Evolutionary conservation across 1,139 yeast species (phyloP), one percentile per base, ranked within the genome.

Genomic region (Debaryomycetaceae sp.): DNA sequence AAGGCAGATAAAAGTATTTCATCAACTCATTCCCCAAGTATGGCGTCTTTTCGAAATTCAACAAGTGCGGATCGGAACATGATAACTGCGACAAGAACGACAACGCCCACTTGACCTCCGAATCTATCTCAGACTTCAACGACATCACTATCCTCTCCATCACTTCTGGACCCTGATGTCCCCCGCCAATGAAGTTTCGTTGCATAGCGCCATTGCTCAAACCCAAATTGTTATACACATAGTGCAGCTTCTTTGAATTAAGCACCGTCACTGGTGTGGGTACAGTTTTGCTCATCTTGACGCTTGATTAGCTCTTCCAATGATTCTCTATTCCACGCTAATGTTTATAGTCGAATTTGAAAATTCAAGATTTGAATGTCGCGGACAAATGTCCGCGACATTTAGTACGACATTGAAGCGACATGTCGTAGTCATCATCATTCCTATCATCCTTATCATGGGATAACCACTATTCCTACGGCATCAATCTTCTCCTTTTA

Each of bases 91-190:
- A 76, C 49, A 85, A 67, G 6, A 84, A 75, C 36, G 75, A 70
- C 41, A 86, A 63, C 1, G 90, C 86, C 83, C 89, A 85, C 50
- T 76, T 78, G 34, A 82, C 69, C 57, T 87, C 95, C 17, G 72
- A 66, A 34, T 68, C 74, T 27, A 86, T 63, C 1, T 83, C 85
- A 5, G 83, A 76, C 51, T 73, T 73, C 49, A 87, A 76, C 2
- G 90, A 78, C 81, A 87, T 76, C 42, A 72, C 68, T 41, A 87
- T 77, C 43, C 95, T 70, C 37, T 73, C 73, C 56, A 81, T 65
- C 44, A 81, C 79, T 40, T 78, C 79, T 5, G 78, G 72, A 6
- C 89, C 89, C 42, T 73, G 69, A 50, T 70, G 75, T 33, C 80
- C 80, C 11, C 70, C 63, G 9, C 84, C 83, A n/a, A 62, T 59